Evolutionary conservation across 2,329 filamentous ascomycete species (phyloP).

Genomic region (Claviceps humidiphila): DNA sequence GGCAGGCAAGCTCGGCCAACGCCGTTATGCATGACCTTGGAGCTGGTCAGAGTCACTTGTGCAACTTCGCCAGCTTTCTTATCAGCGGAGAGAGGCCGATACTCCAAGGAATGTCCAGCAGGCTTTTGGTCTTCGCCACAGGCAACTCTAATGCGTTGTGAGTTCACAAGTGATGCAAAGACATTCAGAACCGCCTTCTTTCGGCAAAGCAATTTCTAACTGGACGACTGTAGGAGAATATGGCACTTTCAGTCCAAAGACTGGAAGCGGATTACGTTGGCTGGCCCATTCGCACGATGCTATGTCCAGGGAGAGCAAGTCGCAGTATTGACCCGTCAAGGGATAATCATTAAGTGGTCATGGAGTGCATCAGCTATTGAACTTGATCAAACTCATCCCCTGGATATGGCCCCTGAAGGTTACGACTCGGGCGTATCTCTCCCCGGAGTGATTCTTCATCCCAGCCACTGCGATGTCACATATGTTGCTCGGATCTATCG

Average conservation of each 20-base stretch:
- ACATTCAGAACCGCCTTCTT: neutral
- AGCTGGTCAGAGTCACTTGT: slow-evolving; percentile 9
- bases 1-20: slow-evolving; percentile 11
- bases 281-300: slow-evolving; percentile 7
- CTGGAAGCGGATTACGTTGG: slow-evolving; percentile 12
- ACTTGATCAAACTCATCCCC: slow-evolving; percentile 5
- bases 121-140: neutral
- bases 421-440: neutral
- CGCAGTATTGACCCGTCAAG: slow-evolving; percentile 11
- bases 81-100: slow-evolving; percentile 9
- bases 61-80: slow-evolving; percentile 7
- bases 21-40: slow-evolving; percentile 15
- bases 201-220: neutral
- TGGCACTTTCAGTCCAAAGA: slow-evolving; percentile 9
- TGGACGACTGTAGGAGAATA: slow-evolving; percentile 8
- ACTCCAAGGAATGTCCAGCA: slow-evolving; percentile 11
- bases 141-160: slow-evolving; percentile 4
- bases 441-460: slow-evolving; percentile 5
- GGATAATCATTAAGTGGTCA: slow-evolving; percentile 11
- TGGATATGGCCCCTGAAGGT: neutral
- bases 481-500: slow-evolving; percentile 1
- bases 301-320: slow-evolving; percentile 10
- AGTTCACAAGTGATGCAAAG: neutral
- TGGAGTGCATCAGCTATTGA: slow-evolving; percentile 11
- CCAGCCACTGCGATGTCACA: neutral